These are phyloP conservation scores for Elsinoe necatrix DNA, from an alignment of 2,329 filamentous ascomycete species.

Conservation along the genomic window DNA sequence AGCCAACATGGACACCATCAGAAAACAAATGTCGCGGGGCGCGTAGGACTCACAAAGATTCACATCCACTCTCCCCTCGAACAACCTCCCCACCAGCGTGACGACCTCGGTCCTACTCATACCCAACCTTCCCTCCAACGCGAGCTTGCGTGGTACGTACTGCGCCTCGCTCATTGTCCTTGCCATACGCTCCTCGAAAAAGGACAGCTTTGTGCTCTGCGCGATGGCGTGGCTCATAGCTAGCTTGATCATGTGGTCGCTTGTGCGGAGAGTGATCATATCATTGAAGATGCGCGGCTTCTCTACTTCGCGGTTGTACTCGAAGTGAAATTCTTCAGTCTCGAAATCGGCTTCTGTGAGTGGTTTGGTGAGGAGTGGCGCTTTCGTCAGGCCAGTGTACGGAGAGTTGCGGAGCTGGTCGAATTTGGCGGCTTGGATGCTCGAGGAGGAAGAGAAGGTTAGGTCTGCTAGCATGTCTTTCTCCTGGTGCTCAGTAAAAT, in stretches of 20 bases:
- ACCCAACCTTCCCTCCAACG: conserved; percentile 79
- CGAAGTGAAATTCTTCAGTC: conserved; percentile 97
- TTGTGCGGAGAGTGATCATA: conserved; percentile 93
- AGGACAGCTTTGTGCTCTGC: conserved; percentile 91
- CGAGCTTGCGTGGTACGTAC: conserved; percentile 80
- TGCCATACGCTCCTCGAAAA: conserved; percentile 94
- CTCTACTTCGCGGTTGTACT: conserved; percentile 80
- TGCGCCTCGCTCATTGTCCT: conserved; percentile 90
- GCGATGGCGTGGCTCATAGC: conserved; percentile 96
- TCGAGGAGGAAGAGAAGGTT: conserved; percentile 70
- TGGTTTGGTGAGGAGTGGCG: conserved; percentile 67
- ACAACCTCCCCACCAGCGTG: conserved; percentile 79
- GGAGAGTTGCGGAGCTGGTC: conserved; percentile 23
- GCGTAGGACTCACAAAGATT: conserved; percentile 78
- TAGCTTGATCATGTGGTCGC: conserved; percentile 98
- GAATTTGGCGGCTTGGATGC: conserved; percentile 14
- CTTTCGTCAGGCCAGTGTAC: conserved; percentile 26
- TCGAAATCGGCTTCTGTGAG: conserved; percentile 87
- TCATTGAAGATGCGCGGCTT: conserved; percentile 94
- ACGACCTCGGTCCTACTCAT: conserved; percentile 91
- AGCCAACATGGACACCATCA: not conserved
- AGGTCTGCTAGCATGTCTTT: conserved; percentile 93
- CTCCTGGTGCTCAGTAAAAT: conserved; percentile 91
- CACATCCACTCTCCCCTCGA: conserved; percentile 91
- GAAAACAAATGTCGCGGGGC: too few species aligned